A percentile compares a stretch with the other conserved stretches of the same genome.
These are phyloP conservation scores for Bacidia gigantensis DNA, from an alignment of 495 filamentous ascomycete species.

Conservation along the genomic window DNA sequence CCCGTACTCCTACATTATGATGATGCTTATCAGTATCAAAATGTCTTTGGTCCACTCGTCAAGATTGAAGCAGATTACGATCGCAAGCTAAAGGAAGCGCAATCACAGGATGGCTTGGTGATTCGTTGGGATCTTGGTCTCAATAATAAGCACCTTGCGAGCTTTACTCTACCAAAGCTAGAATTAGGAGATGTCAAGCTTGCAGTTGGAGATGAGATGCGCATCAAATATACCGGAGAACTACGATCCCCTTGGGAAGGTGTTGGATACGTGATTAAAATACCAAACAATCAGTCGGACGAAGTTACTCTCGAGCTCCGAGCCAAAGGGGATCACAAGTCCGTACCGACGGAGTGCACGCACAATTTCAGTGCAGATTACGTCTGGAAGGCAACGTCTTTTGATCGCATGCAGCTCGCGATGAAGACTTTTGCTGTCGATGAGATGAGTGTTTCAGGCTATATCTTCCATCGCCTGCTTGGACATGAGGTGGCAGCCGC, in stretches of 20 bases:
- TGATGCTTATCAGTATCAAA: conserved; percentile 97
- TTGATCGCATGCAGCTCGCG: conserved; percentile 96
- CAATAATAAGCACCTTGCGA: conserved; percentile 95
- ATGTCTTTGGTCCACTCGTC: conserved; percentile 93
- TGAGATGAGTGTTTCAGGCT: conserved; percentile 95
- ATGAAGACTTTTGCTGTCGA: conserved; percentile 99
- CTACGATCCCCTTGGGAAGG: conserved; percentile 92
- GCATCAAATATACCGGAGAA: conserved; percentile 89
- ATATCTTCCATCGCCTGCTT: conserved; percentile 95
- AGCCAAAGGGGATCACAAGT: conserved; percentile 80
- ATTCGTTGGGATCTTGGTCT: conserved; percentile 94
- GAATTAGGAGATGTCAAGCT: conserved; percentile 97
- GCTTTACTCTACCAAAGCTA: conserved; percentile 91
- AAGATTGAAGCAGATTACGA: conserved; percentile 99
- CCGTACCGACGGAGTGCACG: conserved; percentile 91
- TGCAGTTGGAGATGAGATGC: conserved; percentile 97
- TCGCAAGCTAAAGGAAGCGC: conserved; percentile 94
- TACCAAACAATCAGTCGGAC: conserved; percentile 97
- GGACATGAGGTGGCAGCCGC: conserved; percentile 93
- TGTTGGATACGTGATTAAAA: conserved; percentile 98
- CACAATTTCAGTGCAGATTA: conserved; percentile 98
- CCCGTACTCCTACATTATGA: conserved; percentile 91
- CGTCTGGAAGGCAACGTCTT: conserved; percentile 98
- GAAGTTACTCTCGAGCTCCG: conserved; percentile 94
- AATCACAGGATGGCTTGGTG: conserved; percentile 85